Percentiles rank a stretch among this genome's conserved stretches.
Evolutionary conservation across 2,329 filamentous ascomycete species (phyloP).

Genomic region (Trichoderma sp.): DNA sequence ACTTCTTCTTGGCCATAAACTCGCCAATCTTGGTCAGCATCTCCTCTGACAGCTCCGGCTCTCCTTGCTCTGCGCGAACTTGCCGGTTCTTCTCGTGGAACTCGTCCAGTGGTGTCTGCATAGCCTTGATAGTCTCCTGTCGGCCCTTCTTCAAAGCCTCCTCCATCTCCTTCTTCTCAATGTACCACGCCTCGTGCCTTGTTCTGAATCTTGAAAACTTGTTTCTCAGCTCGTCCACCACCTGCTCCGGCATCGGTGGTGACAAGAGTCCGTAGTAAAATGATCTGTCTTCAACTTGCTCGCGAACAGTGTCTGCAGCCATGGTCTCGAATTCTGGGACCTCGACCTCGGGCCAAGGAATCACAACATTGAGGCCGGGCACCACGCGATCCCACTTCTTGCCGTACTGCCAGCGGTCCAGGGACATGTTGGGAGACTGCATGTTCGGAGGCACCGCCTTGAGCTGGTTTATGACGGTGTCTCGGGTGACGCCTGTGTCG

Average conservation of each 20-base stretch:
- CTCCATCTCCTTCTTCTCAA: conserved; percentile 63
- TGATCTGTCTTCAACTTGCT: conserved; percentile 71
- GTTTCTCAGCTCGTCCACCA: conserved; percentile 84
- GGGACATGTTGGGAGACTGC: conserved; percentile 46
- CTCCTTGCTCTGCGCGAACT: conserved; percentile 53
- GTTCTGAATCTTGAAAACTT: conserved; percentile 81
- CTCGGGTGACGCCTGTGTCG: conserved; percentile 63
- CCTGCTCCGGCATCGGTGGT: conserved; percentile 74
- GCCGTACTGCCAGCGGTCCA: conserved; percentile 45
- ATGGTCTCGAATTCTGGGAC: conserved; percentile 55
- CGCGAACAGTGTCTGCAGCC: conserved; percentile 70
- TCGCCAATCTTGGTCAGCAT: conserved; percentile 65
- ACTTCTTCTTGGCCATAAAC: conserved; percentile 59
- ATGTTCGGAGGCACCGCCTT: conserved; percentile 54
- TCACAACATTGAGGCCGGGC: conserved; percentile 68
- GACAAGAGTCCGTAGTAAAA: conserved; percentile 77
- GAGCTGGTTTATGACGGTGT: conserved; percentile 77
- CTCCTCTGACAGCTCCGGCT: conserved; percentile 57
- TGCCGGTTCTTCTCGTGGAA: conserved; percentile 57
- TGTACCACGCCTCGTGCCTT: conserved; percentile 74
- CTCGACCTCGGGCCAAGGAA: conserved; percentile 72
- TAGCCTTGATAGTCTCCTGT: conserved; percentile 38
- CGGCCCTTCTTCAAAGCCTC: conserved; percentile 48
- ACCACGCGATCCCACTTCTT: conserved; percentile 60
- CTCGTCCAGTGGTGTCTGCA: conserved; percentile 61